Base-by-base conservation (phyloP, 2,329 filamentous ascomycete genomes). In the Penicillium oxalicum region DNA sequence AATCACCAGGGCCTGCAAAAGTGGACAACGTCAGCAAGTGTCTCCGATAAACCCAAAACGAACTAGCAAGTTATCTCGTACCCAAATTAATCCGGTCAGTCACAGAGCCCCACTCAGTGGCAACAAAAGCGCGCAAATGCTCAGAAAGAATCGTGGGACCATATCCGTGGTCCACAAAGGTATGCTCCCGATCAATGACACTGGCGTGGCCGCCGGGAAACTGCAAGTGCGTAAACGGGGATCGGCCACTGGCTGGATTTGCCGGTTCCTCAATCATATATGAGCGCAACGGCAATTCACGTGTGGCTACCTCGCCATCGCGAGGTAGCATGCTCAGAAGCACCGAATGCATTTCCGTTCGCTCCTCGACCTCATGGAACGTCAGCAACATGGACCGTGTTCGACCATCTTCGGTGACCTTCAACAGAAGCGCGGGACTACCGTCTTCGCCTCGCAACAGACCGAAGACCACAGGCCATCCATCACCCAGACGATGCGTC, bases 51-150 rank as follows among this genome's bases (percentile, higher is more conserved):
- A 35, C n/a, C 2, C 18, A 7, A 36, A 27, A 12, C 26, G n/a
- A 37, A 37, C 13, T 13, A 3, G 5, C n/a, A 24, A 18, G 5
- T 13, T 18, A 28, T 11, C n/a, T 25, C 29, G 12, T 70, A 75
- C 77, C 75, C 46, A 94, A 76, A 58, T 95, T 95, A 62, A 95
- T 77, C 34, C 90, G 81, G 69, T 96, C 91, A 2, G 87, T 88
- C 12, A 94, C 74, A 37, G 84, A 88, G 42, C 89, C 88, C 56
- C 84, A 82, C 52, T 86, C 81, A 55, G 86, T 88, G 49, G 89
- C 83, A 29, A 88, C 76, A 45, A 94, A 78, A 13, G 94, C 77
- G 27, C 89, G 81, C 52, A 95, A 72, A 57, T 80, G 80, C 60
- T 93, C 86, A 0, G 88, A 88, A 45, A 91, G 76, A 27, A 94